Evolutionary conservation across 176 grass and related monocot genomes (phyloP).

Genomic region (Chrysopogon serrulatus): DNA sequence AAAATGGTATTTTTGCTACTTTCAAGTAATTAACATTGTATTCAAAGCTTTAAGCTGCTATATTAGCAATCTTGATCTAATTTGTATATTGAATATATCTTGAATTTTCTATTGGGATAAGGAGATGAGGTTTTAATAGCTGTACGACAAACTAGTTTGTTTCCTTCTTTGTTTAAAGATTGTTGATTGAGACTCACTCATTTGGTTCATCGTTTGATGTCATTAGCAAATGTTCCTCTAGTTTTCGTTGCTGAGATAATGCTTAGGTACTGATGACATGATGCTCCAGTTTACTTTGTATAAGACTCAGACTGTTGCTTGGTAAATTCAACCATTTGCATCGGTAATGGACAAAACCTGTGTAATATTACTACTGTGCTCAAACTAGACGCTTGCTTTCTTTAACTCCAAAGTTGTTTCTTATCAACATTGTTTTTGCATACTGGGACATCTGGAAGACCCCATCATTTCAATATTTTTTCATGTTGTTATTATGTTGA

Average conservation of each 20-base stretch:
- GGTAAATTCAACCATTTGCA: not conserved
- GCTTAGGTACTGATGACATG: not conserved
- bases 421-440: not conserved
- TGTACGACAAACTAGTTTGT: not conserved
- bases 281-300: not conserved
- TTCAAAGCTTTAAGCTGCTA: not conserved
- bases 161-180: not conserved
- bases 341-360: not conserved
- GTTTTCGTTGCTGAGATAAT: not conserved
- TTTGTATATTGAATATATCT: not conserved
- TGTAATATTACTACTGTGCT: not conserved
- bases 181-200: not conserved
- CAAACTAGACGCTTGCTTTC: not conserved
- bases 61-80: not conserved
- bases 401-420: not conserved
- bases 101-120: not conserved
- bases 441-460: conserved; percentile 1
- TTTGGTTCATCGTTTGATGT: not conserved
- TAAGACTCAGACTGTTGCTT: not conserved
- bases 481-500: too few relatives aligned
- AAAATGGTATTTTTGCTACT: not conserved
- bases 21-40: not conserved
- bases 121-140: not conserved
- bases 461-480: not conserved
- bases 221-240: not conserved